phyloP scores from a whole-genome alignment of 106 monocot species.

The Apostasia ramifera region DNA sequence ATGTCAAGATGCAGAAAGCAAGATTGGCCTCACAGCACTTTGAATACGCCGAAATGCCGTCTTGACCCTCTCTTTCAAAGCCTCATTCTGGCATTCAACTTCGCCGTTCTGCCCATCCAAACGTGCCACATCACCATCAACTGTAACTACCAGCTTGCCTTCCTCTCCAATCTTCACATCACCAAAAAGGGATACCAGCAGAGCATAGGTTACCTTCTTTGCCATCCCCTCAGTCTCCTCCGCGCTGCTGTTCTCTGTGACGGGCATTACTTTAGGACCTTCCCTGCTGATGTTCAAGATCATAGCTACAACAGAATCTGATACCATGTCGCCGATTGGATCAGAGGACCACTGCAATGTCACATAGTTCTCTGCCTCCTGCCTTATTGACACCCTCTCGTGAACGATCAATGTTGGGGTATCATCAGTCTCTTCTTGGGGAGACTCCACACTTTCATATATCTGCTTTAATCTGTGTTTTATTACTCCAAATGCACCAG shows the following conservation, averaged over 20 bases:
- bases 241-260: conserved; percentile 43
- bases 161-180: conserved; percentile 87
- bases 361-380: conserved; percentile 73
- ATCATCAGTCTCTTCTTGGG: conserved; percentile 45
- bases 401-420: conserved; percentile 68
- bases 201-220: conserved; percentile 60
- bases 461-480: conserved; percentile 88
- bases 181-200: conserved; percentile 76
- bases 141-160: conserved; percentile 68
- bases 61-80: conserved; percentile 72
- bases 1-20: conserved; percentile 32
- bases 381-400: conserved; percentile 74
- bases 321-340: conserved; percentile 96
- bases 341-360: conserved; percentile 83
- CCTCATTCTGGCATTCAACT: conserved; percentile 72
- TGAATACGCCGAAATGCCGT: conserved; percentile 73
- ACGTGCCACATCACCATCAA: conserved; percentile 66
- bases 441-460: conserved; percentile 78
- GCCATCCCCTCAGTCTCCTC: conserved; percentile 79
- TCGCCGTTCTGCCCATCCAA: conserved; percentile 69
- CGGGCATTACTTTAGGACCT: conserved; percentile 58
- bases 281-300: conserved; percentile 91
- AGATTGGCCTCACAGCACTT: conserved; percentile 69
- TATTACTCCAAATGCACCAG: conserved; percentile 80
- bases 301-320: conserved; percentile 87